Percentiles rank a stretch among this genome's conserved stretches.
These are phyloP conservation scores for Chondrus crispus DNA, from an alignment of 23 red algal genomes.

Conservation along the genomic window DNA sequence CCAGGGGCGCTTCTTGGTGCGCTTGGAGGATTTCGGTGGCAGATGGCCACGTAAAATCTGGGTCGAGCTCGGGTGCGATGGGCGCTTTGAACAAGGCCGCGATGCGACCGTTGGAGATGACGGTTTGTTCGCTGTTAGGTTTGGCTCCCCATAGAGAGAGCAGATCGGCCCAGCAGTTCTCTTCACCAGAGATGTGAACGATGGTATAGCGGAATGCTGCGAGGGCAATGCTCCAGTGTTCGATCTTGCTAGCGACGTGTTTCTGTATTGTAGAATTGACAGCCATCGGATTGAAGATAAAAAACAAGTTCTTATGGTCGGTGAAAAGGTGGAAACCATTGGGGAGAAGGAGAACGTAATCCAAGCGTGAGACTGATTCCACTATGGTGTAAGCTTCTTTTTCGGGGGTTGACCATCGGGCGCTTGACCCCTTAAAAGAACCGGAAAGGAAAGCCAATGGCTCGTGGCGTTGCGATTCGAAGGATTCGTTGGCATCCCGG, in stretches of 20 bases:
- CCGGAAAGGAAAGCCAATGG: conserved; percentile 7
- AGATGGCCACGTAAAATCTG: neutral
- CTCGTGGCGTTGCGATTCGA: neutral
- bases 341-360: neutral
- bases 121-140: no score
- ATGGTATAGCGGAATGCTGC: neutral
- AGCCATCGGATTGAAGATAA: neutral
- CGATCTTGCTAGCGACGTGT: neutral
- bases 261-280: neutral
- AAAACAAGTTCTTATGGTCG: conserved; percentile 19
- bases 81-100: neutral
- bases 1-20: neutral
- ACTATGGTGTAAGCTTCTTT: neutral
- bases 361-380: neutral
- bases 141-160: neutral
- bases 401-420: conserved; percentile 17
- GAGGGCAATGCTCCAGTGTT: neutral
- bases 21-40: neutral
- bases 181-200: neutral
- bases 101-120: no score
- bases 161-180: conserved; percentile 1
- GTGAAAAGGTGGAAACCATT: neutral
- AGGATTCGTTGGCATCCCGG: neutral
- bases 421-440: neutral
- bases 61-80: neutral